Percentiles rank a stretch among this genome's conserved stretches.
Evolutionary conservation across 164 flowering plant species (phyloP).

Genomic region (Kingdonia uniflora): DNA sequence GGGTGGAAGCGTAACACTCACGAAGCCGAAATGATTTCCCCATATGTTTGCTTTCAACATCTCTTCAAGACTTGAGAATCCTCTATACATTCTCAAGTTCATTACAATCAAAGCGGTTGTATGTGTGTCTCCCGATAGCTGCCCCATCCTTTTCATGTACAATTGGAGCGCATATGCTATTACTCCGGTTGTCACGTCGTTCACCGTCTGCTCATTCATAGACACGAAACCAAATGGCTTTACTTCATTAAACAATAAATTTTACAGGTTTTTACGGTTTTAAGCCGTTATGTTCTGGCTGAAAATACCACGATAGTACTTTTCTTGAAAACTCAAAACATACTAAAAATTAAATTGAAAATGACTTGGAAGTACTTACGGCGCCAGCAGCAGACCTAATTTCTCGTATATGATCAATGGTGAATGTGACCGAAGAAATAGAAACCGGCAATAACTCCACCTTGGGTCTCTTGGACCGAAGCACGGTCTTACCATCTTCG

Average conservation of each 20-base stretch:
- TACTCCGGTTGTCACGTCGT: constrained; percentile 10
- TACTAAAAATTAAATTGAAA: no score
- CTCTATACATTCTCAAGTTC: constrained; percentile 13
- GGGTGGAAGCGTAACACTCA: constrained; percentile 6
- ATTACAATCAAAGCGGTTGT: constrained; percentile 8
- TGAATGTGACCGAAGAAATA: constrained; percentile 6
- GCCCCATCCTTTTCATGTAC: constrained; percentile 12
- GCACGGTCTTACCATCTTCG: constrained; percentile 4
- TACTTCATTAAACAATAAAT: no score
- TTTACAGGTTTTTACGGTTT: no score
- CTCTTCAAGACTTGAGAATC: constrained; percentile 11
- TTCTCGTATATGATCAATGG: constrained; percentile 9
- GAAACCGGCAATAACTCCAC: constrained; percentile 9
- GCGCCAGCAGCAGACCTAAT: constrained; percentile 10
- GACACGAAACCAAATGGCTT: no score
- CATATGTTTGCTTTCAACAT: constrained; percentile 16
- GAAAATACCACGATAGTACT: no score
- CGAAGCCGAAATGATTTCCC: constrained; percentile 13
- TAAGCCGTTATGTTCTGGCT: no score
- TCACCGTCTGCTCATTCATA: constrained; percentile 16
- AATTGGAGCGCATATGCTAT: constrained; percentile 13
- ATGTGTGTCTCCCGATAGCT: not conserved
- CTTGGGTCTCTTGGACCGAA: constrained; percentile 4
- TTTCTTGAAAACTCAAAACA: no score
- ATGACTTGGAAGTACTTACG: constrained; percentile 9